Evolutionary conservation across 2,329 filamentous ascomycete species (phyloP), one percentile per base, ranked within the genome.

Genomic region (Pleochaeta shiraiana): DNA sequence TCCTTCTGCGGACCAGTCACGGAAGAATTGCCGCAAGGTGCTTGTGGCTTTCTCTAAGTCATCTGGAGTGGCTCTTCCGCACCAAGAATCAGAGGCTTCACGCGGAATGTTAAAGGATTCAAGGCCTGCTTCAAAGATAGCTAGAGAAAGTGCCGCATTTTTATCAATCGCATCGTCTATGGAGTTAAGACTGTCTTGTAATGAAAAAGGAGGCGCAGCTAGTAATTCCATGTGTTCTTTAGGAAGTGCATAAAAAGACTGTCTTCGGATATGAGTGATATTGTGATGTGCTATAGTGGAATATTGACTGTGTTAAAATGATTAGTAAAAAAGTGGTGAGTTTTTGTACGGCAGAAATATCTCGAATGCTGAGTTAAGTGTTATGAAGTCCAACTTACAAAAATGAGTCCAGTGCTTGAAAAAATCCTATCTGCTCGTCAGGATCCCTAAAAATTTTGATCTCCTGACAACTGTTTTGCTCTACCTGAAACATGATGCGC

Each of bases 1-100:
- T 0, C 92, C 93, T 70, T 88, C 90, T 1, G 78, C 80, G 28
- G 88, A 90, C 93, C 95, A 98, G 74, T 98, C 93, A 19, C 93
- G 85, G 74, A 91, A 97, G 73, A 97, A 88, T 72, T 98, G 93
- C 12, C 92, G 84, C 63, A 98, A 80, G 1, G 91, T 97, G 71
- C 90, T 95, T 67, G 90, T 83, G 1, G 92, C 91, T 75, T 97
- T 98, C 72, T 95, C 90, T 64, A 95, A 78, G 71, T 97, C 92
- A 26, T 78, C 78, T 30, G 83, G 76, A 53, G 85, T 91, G 16
- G 90, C 87, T 34, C 82, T 78, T 4, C 83, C 84, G 24, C 82
- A 79, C 85, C 90, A 91, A 24, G 45, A 33, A 33, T 47, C 45
- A 21, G 24, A n/a, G 14, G n/a, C 26, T 4, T n/a, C 14, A 19